Conservation (phyloP, 768 basidiomycete genomes). For the Lentinula aciculospora region DNA sequence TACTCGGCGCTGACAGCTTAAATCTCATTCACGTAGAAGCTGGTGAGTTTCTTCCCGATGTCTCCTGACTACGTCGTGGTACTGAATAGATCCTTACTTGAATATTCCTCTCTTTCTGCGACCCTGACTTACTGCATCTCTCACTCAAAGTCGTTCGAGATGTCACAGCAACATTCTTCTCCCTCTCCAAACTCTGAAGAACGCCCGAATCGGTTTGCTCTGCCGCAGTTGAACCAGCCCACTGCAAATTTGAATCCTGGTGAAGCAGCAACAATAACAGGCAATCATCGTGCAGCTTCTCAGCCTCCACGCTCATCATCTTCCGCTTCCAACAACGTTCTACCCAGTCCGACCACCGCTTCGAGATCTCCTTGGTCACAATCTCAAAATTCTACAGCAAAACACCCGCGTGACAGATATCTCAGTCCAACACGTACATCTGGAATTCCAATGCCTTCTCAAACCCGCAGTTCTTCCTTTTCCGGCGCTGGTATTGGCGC, state of each 20-base stretch:
- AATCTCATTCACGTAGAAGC: not conserved
- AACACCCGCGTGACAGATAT: not conserved
- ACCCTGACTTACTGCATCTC: not conserved
- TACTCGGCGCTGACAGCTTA: not conserved
- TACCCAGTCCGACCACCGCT: not conserved
- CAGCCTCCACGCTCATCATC: slow-evolving; percentile 7
- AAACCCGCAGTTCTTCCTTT: slow-evolving; percentile 66
- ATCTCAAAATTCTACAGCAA: slow-evolving; percentile 27
- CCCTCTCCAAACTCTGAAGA: slow-evolving; percentile 2
- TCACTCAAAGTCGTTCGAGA: not conserved
- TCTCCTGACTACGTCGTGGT: not conserved
- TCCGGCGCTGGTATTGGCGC: slow-evolving; percentile 43
- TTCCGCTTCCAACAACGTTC: not conserved
- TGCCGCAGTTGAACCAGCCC: not conserved
- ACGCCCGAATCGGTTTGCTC: not conserved
- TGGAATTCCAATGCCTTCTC: slow-evolving; percentile 45
- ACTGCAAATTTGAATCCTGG: not conserved
- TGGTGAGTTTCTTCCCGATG: not conserved
- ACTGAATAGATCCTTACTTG: not conserved
- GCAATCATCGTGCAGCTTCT: slow-evolving; percentile 5
- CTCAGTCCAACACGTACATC: slow-evolving; percentile 8
- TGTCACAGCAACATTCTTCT: not conserved
- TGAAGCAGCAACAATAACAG: not conserved
- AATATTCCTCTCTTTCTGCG: not conserved
- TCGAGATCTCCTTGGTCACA: slow-evolving; percentile 29